Evolutionary conservation across 768 basidiomycete genomes (phyloP), one percentile per base, ranked within the genome.

Genomic region (Rhodosporidiobolus sp.): DNA sequence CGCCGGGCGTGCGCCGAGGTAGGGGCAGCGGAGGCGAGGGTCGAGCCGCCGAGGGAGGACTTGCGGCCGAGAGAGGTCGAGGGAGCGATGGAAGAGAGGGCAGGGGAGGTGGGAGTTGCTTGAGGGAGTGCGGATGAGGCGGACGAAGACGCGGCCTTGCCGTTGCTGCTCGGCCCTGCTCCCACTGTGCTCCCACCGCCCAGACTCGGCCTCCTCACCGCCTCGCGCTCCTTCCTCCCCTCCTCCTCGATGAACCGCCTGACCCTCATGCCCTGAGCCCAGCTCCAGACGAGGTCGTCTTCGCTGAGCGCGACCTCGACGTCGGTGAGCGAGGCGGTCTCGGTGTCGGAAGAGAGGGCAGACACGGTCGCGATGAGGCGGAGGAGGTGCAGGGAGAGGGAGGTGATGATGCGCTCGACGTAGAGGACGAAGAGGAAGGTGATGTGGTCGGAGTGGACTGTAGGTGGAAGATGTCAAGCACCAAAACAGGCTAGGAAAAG

Each of bases 251-350:
- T 55, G 60, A 63, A 48, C 26, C 26, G 14, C 17, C 69, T 26
- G 3, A 76, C 69, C n/a, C 66, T 46, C 90, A 94, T 90, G 32
- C 86, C 84, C 81, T 88, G 91, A 82, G 94, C 94, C 70, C 90
- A 85, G 35, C 86, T 86, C 82, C 92, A 96, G 59, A 95, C 86
- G 59, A 88, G 84, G 76, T 91, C 88, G 81, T 96, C 94, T 82
- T 96, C 94, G 72, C 91, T 93, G 24, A 96, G 84, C 1, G 92
- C 92, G 26, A 88, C 85, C 80, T 92, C 94, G 56, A 97, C 83
- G 80, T 96, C 93, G 70, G 90, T 87, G 16, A 87, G 84, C 17
- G 87, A 88, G 32, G 93, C 94, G 32, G 83, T 83, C 7, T 88
- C 85, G 60, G 89, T 86, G 78, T 89, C 89, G 75, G 92, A 91